phyloP scores from a whole-genome alignment of 192 early-diverging fungal genomes.

The Linnemannia exigua region DNA sequence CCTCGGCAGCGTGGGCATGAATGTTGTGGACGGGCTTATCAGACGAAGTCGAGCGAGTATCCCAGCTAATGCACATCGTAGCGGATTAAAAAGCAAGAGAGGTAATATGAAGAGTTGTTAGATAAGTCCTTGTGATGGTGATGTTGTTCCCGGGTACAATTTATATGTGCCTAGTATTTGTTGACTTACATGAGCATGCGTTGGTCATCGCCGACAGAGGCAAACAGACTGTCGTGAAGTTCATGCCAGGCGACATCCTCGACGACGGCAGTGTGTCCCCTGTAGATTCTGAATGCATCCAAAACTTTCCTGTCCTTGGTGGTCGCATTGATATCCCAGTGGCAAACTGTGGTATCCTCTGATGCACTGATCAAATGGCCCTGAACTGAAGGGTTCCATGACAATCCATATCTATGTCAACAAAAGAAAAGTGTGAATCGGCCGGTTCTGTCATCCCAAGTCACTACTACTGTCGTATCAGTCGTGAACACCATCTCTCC shows the following conservation, averaged over 20 bases:
- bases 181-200: slow-evolving; percentile 84
- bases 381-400: slow-evolving; percentile 88
- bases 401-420: slow-evolving; percentile 84
- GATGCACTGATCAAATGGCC: slow-evolving; percentile 92
- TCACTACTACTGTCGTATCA: neutral
- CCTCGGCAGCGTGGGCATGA: slow-evolving; percentile 90
- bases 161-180: neutral
- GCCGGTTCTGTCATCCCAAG: neutral
- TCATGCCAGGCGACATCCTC: slow-evolving; percentile 98
- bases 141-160: neutral
- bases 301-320: slow-evolving; percentile 83
- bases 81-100: neutral
- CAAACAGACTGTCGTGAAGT: slow-evolving; percentile 89
- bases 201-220: slow-evolving; percentile 97
- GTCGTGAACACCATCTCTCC: neutral
- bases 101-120: neutral
- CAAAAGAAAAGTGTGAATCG: neutral
- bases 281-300: slow-evolving; percentile 84
- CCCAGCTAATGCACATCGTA: slow-evolving; percentile 78
- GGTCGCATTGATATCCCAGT: slow-evolving; percentile 90
- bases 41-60: slow-evolving; percentile 80
- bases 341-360: slow-evolving; percentile 91
- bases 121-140: neutral
- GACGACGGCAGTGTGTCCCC: slow-evolving; percentile 91
- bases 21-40: slow-evolving; percentile 78